Evolutionary conservation across 768 basidiomycete species (phyloP).

Genomic region (Auriscalpium vulgare): DNA sequence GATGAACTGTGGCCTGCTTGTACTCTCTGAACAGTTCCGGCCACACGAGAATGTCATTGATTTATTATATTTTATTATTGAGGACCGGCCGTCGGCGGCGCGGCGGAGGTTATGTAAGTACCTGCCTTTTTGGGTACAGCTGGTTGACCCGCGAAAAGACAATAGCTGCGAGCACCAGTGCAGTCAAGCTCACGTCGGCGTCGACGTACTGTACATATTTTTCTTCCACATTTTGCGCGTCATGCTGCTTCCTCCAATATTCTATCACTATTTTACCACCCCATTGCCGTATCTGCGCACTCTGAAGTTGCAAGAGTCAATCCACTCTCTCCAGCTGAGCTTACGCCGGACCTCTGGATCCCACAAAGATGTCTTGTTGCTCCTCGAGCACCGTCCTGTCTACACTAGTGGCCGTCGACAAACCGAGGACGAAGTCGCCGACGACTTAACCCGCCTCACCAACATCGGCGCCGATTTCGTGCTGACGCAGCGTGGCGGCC

Average conservation of each 20-base stretch:
- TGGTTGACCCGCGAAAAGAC: no score
- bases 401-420: conserved; percentile 94
- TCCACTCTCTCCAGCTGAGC: conserved; percentile 59
- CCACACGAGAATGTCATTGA: no score
- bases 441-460: conserved; percentile 59
- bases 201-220: no score
- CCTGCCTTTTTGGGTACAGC: no score
- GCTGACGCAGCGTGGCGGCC: conserved; percentile 76
- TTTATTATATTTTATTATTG: no score
- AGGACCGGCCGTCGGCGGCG: no score
- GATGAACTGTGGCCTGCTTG: no score
- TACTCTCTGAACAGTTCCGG: no score
- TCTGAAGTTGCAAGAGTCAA: conserved; percentile 59
- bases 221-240: no score
- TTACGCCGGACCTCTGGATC: conserved; percentile 34
- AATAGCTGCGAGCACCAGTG: no score
- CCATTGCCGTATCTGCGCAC: conserved; percentile 72
- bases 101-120: no score
- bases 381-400: conserved; percentile 88
- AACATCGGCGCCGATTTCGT: conserved; percentile 84
- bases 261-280: conserved; percentile 69
- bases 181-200: no score
- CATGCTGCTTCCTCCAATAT: conserved; percentile 50
- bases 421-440: conserved; percentile 44
- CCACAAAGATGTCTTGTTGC: conserved; percentile 57